Evolutionary conservation across 176 grass and related monocot genomes (phyloP).

Genomic region (Musa troglodytarum): DNA sequence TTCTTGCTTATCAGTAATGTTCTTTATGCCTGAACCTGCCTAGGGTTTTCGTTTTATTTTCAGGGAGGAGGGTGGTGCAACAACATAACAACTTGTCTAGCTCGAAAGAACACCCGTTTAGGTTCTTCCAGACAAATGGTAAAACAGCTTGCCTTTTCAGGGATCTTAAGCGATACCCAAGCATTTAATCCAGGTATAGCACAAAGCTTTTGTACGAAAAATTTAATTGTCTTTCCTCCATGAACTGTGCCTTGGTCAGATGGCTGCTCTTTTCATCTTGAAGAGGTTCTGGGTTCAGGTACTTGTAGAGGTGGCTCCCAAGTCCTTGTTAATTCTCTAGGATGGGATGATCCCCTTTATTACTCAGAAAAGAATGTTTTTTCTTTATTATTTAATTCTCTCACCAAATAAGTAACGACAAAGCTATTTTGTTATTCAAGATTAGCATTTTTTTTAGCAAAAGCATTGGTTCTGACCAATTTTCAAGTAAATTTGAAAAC

Average conservation of each 20-base stretch:
- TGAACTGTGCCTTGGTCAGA: neutral
- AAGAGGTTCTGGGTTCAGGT: neutral
- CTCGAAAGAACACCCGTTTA: constrained; percentile 55
- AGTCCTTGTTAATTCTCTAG: no score
- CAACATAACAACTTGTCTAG: constrained; percentile 43
- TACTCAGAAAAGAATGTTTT: no score
- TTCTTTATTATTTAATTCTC: no score
- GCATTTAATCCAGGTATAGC: constrained; percentile 49
- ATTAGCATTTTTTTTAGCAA: no score
- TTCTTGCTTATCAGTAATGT: neutral
- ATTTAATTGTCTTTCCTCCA: neutral
- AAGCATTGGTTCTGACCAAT: no score
- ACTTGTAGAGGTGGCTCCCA: no score
- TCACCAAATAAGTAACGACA: no score
- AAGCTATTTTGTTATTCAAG: neutral
- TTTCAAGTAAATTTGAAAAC: no score
- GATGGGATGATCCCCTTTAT: no score
- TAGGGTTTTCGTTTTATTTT: neutral
- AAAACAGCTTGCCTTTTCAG: constrained; percentile 59
- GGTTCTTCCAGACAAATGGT: constrained; percentile 65
- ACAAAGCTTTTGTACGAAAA: neutral
- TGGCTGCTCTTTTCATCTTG: neutral
- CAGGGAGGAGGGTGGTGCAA: constrained; percentile 89
- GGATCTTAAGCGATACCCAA: constrained; percentile 39
- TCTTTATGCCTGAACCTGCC: neutral